Percentiles rank a stretch among this genome's conserved stretches.
Conservation (phyloP, 192 early-diverging fungal species). For the Mortierella claussenii region DNA sequence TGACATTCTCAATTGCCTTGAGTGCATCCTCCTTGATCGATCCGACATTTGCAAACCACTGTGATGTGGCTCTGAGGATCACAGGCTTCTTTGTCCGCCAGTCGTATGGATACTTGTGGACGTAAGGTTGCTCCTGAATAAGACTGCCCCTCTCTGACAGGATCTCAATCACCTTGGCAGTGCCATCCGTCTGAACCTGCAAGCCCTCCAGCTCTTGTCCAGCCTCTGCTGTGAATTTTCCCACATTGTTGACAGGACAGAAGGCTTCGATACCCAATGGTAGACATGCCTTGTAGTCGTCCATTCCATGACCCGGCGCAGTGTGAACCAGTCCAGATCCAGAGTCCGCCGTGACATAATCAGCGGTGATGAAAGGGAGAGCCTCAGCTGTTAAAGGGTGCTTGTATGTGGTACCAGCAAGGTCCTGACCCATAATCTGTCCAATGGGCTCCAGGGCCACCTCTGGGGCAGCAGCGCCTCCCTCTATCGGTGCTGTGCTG, state of each 20-base stretch:
- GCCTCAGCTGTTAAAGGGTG: slow-evolving; percentile 62
- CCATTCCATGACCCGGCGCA: slow-evolving; percentile 85
- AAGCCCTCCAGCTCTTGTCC: slow-evolving; percentile 69
- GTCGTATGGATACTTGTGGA: slow-evolving; percentile 86
- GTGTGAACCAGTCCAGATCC: slow-evolving; percentile 84
- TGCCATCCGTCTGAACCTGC: slow-evolving; percentile 69
- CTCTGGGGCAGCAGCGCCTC: background rate
- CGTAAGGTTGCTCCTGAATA: slow-evolving; percentile 62
- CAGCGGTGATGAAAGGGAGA: slow-evolving; percentile 68
- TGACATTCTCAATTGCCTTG: slow-evolving; percentile 62
- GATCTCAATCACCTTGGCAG: slow-evolving; percentile 63
- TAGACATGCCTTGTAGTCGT: slow-evolving; percentile 78
- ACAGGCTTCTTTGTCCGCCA: slow-evolving; percentile 87
- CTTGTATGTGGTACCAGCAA: slow-evolving; percentile 66
- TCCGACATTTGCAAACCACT: slow-evolving; percentile 85
- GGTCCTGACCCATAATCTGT: slow-evolving; percentile 54
- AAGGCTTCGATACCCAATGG: slow-evolving; percentile 66
- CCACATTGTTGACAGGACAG: slow-evolving; percentile 79
- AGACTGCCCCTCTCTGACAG: slow-evolving; percentile 54
- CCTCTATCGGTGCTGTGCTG: background rate
- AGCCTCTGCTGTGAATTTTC: slow-evolving; percentile 74
- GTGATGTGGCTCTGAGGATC: slow-evolving; percentile 81
- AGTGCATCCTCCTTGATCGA: slow-evolving; percentile 70
- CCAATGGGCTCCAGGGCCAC: slow-evolving; percentile 32
- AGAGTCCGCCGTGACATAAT: slow-evolving; percentile 75